These are phyloP conservation scores for Daldinia sp. DNA, from an alignment of 2,329 filamentous ascomycete genomes.

Conservation along the genomic window DNA sequence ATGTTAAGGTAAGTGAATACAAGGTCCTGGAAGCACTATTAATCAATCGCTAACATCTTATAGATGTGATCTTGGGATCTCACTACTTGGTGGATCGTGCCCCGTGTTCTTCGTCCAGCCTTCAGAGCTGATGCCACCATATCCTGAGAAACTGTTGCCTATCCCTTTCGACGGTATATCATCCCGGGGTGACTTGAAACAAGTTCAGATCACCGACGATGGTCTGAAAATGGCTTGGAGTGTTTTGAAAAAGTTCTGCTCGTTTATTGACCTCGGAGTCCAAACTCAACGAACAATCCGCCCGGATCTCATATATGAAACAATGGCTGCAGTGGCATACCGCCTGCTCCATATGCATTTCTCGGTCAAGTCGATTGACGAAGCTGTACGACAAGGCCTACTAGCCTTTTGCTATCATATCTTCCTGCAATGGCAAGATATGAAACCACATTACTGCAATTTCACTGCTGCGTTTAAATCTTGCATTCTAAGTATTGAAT, in stretches of 20 bases:
- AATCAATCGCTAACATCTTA: not conserved
- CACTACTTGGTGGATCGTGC: not conserved
- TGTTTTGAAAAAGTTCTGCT: not conserved
- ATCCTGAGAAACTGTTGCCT: not conserved
- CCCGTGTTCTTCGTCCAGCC: not conserved
- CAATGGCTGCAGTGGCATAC: not conserved
- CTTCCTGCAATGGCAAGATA: conserved; percentile 3
- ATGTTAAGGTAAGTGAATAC: conserved; percentile 27
- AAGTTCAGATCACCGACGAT: not conserved
- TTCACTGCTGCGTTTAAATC: not conserved
- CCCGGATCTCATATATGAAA: not conserved
- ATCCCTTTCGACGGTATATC: not conserved
- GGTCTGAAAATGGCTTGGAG: not conserved
- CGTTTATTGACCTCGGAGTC: not conserved
- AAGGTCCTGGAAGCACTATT: not conserved
- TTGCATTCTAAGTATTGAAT: not conserved
- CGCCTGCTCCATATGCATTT: not conserved
- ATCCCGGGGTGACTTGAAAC: not conserved
- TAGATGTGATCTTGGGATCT: not conserved
- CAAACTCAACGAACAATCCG: conserved; percentile 1
- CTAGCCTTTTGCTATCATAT: not conserved
- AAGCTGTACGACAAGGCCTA: not conserved
- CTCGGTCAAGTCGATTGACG: not conserved
- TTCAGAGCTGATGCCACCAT: not conserved
- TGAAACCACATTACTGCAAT: not conserved